Evolutionary conservation across 2,329 filamentous ascomycete genomes (phyloP).

Genomic region (Pseudogymnoascus sp.): DNA sequence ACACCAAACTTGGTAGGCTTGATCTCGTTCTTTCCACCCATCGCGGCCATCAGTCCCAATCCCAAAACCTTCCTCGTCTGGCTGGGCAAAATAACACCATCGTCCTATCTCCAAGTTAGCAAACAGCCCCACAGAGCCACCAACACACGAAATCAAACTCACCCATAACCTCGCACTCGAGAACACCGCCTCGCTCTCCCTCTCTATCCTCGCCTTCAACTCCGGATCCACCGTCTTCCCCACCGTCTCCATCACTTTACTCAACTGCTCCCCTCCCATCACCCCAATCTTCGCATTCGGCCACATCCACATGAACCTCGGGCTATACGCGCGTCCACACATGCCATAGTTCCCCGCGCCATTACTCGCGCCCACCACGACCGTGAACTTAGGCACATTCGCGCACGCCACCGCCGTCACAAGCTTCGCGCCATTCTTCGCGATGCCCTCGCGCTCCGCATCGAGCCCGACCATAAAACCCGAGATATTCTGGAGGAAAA

Average conservation of each 20-base stretch:
- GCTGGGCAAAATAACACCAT: conserved; percentile 70
- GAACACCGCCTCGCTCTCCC: conserved; percentile 81
- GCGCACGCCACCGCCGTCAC: conserved; percentile 93
- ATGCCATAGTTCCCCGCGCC: conserved; percentile 98
- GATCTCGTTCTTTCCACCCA: conserved; percentile 57
- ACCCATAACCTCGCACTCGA: conserved; percentile 84
- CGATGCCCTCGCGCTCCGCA: conserved; percentile 88
- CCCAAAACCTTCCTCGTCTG: conserved; percentile 67
- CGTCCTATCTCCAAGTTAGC: conserved; percentile 43
- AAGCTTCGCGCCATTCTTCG: conserved; percentile 95
- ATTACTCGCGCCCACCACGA: conserved; percentile 87
- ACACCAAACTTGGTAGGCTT: conserved; percentile 65
- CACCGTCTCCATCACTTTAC: conserved; percentile 89
- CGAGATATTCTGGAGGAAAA: conserved; percentile 94
- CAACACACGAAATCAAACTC: conserved; percentile 34
- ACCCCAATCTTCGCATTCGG: conserved; percentile 87
- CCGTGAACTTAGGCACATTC: conserved; percentile 91
- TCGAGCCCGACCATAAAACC: conserved; percentile 97
- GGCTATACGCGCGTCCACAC: conserved; percentile 91
- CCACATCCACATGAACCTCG: conserved; percentile 92
- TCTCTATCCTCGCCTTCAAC: conserved; percentile 75
- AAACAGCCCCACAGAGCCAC: conserved; percentile 27
- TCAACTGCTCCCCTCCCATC: conserved; percentile 91
- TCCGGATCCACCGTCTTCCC: conserved; percentile 74
- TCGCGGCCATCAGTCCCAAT: conserved; percentile 60